Evolutionary conservation across 2,329 filamentous ascomycete genomes (phyloP), one percentile per base, ranked within the genome.

Genomic region (Monosporascus sp.): DNA sequence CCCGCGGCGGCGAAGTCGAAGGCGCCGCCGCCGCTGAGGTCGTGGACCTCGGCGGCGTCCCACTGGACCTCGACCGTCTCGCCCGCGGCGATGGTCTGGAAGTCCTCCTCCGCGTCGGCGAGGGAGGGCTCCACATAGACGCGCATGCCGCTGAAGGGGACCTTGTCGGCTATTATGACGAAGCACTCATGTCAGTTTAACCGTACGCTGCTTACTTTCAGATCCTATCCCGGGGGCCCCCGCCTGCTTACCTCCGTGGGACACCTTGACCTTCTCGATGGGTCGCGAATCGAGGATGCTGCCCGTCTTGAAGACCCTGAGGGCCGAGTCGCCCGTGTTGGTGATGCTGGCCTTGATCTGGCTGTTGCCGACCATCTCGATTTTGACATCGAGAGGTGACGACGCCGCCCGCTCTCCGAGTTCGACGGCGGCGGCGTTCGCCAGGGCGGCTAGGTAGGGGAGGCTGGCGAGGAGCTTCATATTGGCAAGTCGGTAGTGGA

Each of bases 221-320:
- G 22, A 24, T 17, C n/a, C 3, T 8, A 11, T 15, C 24, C 8
- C 7, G 44, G 15, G 4, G 7, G 9, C 5, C 1, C 9, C 15
- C 0, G 22, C 7, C 7, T 11, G 66, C 69, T 62, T 69, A 74
- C 74, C 66, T 38, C 69, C 70, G 37, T 72, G 68, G 60, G 69
- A 77, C 9, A 80, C 65, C 48, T 72, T 64, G 17, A 76, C 72
- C 67, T 78, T 80, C 67, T 80, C 74, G 25, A 79, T 72, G 3
- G 75, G 70, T 22, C 70, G 62, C 35, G 70, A 66, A 55, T 78
- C 77, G 46, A 81, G 68, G 57, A 81, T 74, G 50, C 75, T 77
- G 31, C 77, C 77, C 43, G 73, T 71, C 65, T 72, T 78, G 57
- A 80, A 65, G 22, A 81, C 60, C 63, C 77, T 77, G 54, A 80